Evolutionary conservation across 2,329 filamentous ascomycete species (phyloP).

Genomic region (Blumeriella jaapii): DNA sequence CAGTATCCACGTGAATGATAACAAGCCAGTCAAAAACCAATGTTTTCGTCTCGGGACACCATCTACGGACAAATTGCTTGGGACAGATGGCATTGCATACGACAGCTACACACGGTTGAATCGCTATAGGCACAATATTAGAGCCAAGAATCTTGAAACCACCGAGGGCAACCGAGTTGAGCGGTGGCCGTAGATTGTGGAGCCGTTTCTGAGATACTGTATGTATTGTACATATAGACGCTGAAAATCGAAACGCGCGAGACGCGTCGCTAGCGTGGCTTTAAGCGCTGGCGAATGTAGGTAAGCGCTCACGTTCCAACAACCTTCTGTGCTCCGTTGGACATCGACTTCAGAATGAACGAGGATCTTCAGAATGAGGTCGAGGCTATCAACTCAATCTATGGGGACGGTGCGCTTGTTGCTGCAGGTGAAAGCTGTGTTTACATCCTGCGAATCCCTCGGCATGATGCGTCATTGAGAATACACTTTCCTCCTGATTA

Average conservation of each 20-base stretch:
- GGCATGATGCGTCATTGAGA: constrained; percentile 41
- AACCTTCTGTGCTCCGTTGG: background rate
- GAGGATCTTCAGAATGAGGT: constrained; percentile 55
- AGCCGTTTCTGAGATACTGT: no score
- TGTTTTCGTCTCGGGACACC: no score
- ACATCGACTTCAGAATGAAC: constrained; percentile 17
- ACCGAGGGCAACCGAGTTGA: no score
- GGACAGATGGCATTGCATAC: no score
- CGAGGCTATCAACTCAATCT: constrained; percentile 76
- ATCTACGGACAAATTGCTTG: no score
- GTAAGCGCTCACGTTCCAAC: constrained; percentile 9
- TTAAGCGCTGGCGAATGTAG: background rate
- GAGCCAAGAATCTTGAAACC: no score
- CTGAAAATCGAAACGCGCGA: background rate
- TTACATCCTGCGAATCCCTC: constrained; percentile 57
- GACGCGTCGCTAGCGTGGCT: background rate
- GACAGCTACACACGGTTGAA: no score
- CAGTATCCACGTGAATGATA: no score
- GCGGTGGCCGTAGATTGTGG: no score
- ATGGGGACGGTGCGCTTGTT: constrained; percentile 53
- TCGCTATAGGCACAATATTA: no score
- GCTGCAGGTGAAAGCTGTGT: constrained; percentile 31
- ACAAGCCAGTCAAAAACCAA: no score
- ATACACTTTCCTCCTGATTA: constrained; percentile 64
- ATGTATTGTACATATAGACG: no score